Conservation (phyloP, 73 alveolate genomes). For the Paramecium sexaurelia region DNA sequence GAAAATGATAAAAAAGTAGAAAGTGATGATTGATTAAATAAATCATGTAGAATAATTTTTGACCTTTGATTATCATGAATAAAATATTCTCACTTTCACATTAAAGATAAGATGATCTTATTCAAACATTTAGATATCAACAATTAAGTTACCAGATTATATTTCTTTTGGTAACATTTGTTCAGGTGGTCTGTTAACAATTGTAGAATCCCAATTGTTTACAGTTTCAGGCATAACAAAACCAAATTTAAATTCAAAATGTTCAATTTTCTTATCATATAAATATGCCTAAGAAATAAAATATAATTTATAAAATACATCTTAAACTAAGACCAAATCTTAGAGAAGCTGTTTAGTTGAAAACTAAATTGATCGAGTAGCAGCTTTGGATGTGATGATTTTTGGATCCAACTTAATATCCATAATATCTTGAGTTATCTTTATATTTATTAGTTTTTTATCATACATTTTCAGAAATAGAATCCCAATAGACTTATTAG, state of each 20-base stretch:
- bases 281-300: slow-evolving; percentile 39
- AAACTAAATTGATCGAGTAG: slow-evolving; percentile 3
- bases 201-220: slow-evolving; percentile 36
- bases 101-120: slow-evolving; percentile 13
- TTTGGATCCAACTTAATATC: slow-evolving; percentile 1
- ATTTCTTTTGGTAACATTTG: slow-evolving; percentile 48
- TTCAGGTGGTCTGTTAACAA: slow-evolving; percentile 37
- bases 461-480: background rate
- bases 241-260: slow-evolving; percentile 20
- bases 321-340: background rate
- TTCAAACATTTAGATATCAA: slow-evolving; percentile 7
- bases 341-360: background rate
- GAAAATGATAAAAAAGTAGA: background rate
- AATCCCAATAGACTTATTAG: slow-evolving; percentile 37
- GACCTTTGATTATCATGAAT: background rate
- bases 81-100: slow-evolving; percentile 17
- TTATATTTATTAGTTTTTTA: background rate
- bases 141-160: slow-evolving; percentile 43
- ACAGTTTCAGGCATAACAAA: slow-evolving; percentile 52
- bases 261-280: background rate
- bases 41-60: background rate
- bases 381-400: slow-evolving; percentile 29
- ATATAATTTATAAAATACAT: background rate
- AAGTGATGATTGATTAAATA: background rate
- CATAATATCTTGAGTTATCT: background rate